Evolutionary conservation across 1,284 basidiomycete species (phyloP).

Genomic region (Ceratobasidium sp.): DNA sequence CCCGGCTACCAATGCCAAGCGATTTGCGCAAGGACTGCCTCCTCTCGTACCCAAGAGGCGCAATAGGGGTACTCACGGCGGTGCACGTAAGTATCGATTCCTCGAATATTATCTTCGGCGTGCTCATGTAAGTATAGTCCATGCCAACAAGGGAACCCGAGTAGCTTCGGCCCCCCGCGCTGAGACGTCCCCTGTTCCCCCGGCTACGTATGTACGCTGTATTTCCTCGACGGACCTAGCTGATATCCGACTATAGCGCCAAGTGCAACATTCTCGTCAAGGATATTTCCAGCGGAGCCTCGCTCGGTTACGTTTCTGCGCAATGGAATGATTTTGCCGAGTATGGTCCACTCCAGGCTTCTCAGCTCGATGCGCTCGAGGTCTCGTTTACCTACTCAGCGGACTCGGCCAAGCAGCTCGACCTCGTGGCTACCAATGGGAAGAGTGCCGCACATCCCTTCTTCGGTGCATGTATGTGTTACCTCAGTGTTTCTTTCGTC

Average conservation of each 20-base stretch:
- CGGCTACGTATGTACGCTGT: background rate
- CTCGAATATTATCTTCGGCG: background rate
- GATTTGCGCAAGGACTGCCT: constrained; percentile 9
- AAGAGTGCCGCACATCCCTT: constrained; percentile 6
- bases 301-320: constrained; percentile 4
- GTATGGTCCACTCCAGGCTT: constrained; percentile 4
- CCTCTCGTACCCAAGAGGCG: constrained; percentile 6
- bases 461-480: constrained; percentile 17
- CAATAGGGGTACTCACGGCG: background rate
- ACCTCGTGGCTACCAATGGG: constrained; percentile 13
- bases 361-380: constrained; percentile 1
- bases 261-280: constrained; percentile 28
- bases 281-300: background rate
- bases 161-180: constrained; percentile 10
- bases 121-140: background rate
- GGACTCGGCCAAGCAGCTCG: background rate
- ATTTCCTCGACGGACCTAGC: background rate
- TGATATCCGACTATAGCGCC: background rate
- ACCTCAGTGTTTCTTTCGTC: background rate
- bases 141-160: constrained; percentile 1
- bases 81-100: too few relatives aligned
- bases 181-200: constrained; percentile 2
- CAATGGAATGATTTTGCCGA: constrained; percentile 10
- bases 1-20: constrained; percentile 7
- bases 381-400: background rate